Evolutionary conservation across 306 rosid genomes (phyloP).

Genomic region (Citrullus mucosospermus): DNA sequence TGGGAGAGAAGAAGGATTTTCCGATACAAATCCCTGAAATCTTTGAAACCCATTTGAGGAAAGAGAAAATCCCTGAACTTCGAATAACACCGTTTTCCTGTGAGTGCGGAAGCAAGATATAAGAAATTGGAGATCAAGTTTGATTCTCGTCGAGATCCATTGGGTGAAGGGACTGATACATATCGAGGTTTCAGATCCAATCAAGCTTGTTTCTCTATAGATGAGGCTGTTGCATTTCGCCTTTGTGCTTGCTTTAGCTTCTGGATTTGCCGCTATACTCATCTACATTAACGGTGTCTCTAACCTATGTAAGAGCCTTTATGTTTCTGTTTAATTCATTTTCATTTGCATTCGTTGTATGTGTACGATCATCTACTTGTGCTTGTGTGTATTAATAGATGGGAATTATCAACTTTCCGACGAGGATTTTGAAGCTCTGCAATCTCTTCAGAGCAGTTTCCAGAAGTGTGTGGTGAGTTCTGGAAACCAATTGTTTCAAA

Average conservation of each 20-base stretch:
- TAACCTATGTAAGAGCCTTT: slow-evolving; percentile 20
- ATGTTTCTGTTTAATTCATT: not conserved
- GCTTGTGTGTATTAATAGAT: slow-evolving; percentile 22
- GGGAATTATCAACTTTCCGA: slow-evolving; percentile 33
- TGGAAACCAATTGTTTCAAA: not conserved
- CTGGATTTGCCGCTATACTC: slow-evolving; percentile 36
- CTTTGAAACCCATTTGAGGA: no score
- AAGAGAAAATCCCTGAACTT: not conserved
- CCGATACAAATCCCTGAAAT: no score
- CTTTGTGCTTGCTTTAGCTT: slow-evolving; percentile 28
- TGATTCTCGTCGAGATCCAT: not conserved
- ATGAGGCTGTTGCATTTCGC: slow-evolving; percentile 37
- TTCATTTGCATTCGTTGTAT: not conserved
- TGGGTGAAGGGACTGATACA: not conserved
- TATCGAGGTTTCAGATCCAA: not conserved
- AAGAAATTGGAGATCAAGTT: slow-evolving; percentile 1
- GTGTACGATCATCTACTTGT: not conserved
- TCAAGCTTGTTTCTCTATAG: not conserved
- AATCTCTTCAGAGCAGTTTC: slow-evolving; percentile 47
- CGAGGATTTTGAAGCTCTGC: slow-evolving; percentile 57
- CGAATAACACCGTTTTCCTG: not conserved
- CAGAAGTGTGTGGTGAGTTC: slow-evolving; percentile 83
- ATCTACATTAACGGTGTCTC: slow-evolving; percentile 41
- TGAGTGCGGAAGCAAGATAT: not conserved
- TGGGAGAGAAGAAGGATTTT: no score